Percentiles rank a stretch among this genome's conserved stretches.
phyloP scores from a whole-genome alignment of 192 early-diverging fungal genomes.

The Coemansia sp. region DNA sequence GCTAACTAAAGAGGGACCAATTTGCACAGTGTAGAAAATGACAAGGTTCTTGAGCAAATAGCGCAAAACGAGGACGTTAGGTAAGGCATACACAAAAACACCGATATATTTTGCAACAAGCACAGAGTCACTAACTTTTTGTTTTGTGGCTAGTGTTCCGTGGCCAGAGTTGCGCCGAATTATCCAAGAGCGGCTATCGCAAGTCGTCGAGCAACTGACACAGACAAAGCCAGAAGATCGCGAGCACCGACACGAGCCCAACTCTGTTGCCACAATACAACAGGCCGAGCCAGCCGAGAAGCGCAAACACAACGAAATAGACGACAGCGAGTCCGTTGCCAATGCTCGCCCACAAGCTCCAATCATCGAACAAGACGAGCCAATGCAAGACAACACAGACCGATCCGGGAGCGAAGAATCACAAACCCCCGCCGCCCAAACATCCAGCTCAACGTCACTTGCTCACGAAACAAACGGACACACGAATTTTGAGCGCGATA shows the following conservation, averaged over 20 bases:
- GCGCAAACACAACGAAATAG: conserved; percentile 6
- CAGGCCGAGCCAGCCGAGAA: not conserved
- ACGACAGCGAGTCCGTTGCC: not conserved
- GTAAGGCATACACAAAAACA: conserved; percentile 11
- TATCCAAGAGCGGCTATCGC: conserved; percentile 38
- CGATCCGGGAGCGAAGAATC: not conserved
- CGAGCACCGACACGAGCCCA: not conserved
- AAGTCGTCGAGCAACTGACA: conserved; percentile 24
- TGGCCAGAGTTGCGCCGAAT: conserved; percentile 43
- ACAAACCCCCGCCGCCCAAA: not conserved
- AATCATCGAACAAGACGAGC: not conserved
- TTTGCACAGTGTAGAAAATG: conserved; percentile 23
- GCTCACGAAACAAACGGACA: conserved; percentile 8
- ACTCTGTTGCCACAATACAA: not conserved
- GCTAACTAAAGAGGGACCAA: not conserved
- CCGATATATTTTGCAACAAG: not conserved
- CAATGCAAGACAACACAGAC: not conserved
- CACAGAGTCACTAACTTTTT: not conserved
- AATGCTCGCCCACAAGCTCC: not conserved
- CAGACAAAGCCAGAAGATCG: conserved; percentile 6
- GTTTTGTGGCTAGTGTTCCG: conserved; percentile 20
- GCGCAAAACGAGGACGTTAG: conserved; percentile 39
- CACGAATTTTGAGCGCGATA: not conserved
- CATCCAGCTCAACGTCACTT: not conserved
- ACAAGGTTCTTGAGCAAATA: conserved; percentile 28